A percentile compares a stretch with the other conserved stretches of the same genome.
Conservation (phyloP, 768 basidiomycete species). For the Albatrellus ellisii region DNA sequence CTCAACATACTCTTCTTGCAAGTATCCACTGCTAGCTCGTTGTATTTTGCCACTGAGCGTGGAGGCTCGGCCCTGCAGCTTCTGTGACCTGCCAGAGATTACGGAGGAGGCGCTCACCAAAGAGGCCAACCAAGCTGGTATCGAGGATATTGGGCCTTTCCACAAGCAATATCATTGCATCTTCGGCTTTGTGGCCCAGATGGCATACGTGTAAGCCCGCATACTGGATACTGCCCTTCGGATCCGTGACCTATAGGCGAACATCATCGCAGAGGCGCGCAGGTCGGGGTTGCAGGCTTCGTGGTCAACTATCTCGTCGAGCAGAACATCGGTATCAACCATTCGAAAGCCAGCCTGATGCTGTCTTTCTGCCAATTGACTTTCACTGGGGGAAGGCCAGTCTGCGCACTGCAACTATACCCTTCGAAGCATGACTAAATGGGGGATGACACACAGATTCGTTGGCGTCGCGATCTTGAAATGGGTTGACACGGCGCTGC, state of each 20-base stretch:
- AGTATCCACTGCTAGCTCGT: constrained; percentile 15
- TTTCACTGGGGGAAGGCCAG: constrained; percentile 42
- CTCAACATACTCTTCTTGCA: constrained; percentile 57
- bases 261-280: constrained; percentile 32
- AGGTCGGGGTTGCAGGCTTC: constrained; percentile 53
- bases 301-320: constrained; percentile 62
- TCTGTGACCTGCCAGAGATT: constrained; percentile 57
- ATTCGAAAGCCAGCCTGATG: constrained; percentile 42
- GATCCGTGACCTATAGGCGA: constrained; percentile 1
- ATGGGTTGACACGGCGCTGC: constrained; percentile 49
- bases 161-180: constrained; percentile 58
- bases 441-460: constrained; percentile 26
- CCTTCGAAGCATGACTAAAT: constrained; percentile 2
- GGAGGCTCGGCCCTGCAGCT: constrained; percentile 23
- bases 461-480: constrained; percentile 47
- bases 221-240: neutral
- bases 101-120: constrained; percentile 49
- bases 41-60: neutral
- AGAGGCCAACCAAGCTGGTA: constrained; percentile 31
- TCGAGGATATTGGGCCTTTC: constrained; percentile 40
- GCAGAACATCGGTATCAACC: constrained; percentile 39
- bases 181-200: constrained; percentile 65
- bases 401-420: constrained; percentile 8
- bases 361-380: constrained; percentile 66
- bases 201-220: constrained; percentile 38